Evolutionary conservation across 768 basidiomycete genomes (phyloP).

Genomic region (Coprinellus micaceus): DNA sequence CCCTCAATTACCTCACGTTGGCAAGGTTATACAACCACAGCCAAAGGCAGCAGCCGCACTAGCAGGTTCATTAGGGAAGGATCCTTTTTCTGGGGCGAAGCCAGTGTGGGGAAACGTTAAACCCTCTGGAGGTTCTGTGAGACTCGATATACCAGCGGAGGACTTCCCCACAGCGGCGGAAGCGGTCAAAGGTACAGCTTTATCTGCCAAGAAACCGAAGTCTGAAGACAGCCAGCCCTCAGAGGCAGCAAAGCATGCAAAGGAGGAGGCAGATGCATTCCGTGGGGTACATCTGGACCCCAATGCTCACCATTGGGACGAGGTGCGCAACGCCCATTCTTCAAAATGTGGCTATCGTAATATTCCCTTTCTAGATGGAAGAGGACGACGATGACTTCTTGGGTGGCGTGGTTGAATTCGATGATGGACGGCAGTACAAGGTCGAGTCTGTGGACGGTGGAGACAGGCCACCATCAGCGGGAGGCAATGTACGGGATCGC

Average conservation of each 20-base stretch:
- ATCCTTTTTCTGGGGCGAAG: conserved; percentile 35
- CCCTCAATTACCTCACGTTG: conserved; percentile 53
- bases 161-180: conserved; percentile 98
- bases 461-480: conserved; percentile 24
- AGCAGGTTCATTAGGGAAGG: conserved; percentile 28
- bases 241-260: conserved; percentile 59
- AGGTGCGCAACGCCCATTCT: no score
- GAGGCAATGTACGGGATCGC: conserved; percentile 44
- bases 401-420: conserved; percentile 90
- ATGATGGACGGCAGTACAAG: conserved; percentile 89
- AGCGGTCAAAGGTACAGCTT: conserved; percentile 73
- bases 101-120: conserved; percentile 73
- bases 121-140: conserved; percentile 32
- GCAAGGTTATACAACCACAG: conserved; percentile 69
- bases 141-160: conserved; percentile 42
- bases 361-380: conserved; percentile 76
- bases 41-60: conserved; percentile 40
- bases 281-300: conserved; percentile 91
- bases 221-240: conserved; percentile 40
- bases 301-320: conserved; percentile 96
- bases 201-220: conserved; percentile 33
- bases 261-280: conserved; percentile 91
- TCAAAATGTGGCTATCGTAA: no score
- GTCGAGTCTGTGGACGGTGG: conserved; percentile 49
- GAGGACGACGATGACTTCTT: conserved; percentile 92